Evolutionary conservation across 495 filamentous ascomycete genomes (phyloP).

Genomic region (Chaetomium cochliodes): DNA sequence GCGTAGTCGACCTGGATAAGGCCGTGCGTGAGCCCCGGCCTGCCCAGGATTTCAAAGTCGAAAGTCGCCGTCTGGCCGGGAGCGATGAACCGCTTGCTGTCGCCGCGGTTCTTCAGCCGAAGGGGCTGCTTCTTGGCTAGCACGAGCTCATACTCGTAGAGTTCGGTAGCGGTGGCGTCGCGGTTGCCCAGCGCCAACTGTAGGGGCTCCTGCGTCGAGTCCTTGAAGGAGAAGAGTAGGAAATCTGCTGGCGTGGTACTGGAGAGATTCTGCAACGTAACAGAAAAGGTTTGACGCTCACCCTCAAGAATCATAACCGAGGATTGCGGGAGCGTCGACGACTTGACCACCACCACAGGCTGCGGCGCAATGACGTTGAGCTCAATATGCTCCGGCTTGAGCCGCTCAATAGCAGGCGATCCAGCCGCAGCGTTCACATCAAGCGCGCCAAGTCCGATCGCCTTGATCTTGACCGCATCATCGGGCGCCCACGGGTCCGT

Average conservation of each 20-base stretch:
- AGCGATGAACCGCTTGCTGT: conserved; percentile 58
- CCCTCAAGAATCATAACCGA: conserved; percentile 91
- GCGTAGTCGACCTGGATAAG: conserved; percentile 84
- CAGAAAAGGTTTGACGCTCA: conserved; percentile 70
- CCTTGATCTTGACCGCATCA: conserved; percentile 69
- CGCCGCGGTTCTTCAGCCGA: conserved; percentile 56
- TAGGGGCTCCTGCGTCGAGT: conserved; percentile 76
- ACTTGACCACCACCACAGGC: conserved; percentile 71
- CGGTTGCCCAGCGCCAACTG: conserved; percentile 72
- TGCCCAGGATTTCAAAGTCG: conserved; percentile 80
- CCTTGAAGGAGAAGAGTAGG: conserved; percentile 80
- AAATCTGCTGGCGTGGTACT: conserved; percentile 71
- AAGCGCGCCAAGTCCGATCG: conserved; percentile 63
- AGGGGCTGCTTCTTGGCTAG: conserved; percentile 72
- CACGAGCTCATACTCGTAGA: conserved; percentile 82
- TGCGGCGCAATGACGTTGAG: conserved; percentile 75
- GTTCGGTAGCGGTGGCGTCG: conserved; percentile 69
- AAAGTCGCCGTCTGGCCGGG: conserved; percentile 70
- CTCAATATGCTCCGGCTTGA: conserved; percentile 51
- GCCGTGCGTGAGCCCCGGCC: conserved; percentile 77
- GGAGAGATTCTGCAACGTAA: conserved; percentile 79
- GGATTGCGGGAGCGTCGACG: conserved; percentile 75
- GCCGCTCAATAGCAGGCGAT: conserved; percentile 34
- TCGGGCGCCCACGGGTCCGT: conserved; percentile 70
- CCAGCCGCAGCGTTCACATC: conserved; percentile 40